phyloP scores from a whole-genome alignment of 2,329 filamentous ascomycete species.

The Aspergillus aculeatus region DNA sequence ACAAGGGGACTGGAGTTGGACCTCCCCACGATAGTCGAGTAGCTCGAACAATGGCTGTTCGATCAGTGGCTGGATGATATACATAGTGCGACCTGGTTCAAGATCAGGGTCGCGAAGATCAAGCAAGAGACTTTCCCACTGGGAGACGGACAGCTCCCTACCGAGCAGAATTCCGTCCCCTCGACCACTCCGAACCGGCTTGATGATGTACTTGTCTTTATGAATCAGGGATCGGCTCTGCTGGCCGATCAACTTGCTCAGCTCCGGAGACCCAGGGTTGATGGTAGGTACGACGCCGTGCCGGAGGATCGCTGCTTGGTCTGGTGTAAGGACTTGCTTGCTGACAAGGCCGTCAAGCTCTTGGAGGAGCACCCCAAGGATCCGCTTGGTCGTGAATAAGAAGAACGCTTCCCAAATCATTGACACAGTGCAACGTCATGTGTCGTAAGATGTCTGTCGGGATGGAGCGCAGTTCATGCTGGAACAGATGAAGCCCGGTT shows the following conservation, averaged over 20 bases:
- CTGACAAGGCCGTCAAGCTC: slow-evolving; percentile 21
- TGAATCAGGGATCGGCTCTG: not conserved
- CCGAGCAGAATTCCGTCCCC: slow-evolving; percentile 8
- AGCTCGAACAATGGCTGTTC: not conserved
- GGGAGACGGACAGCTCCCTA: not conserved
- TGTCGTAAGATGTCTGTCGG: slow-evolving; percentile 24
- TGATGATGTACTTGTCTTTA: slow-evolving; percentile 27
- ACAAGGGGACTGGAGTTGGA: not conserved
- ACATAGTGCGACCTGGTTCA: not conserved
- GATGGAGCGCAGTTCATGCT: slow-evolving; percentile 27
- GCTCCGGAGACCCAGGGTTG: slow-evolving; percentile 24
- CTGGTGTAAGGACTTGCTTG: slow-evolving; percentile 16
- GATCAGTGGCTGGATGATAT: slow-evolving; percentile 10
- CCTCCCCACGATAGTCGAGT: not conserved
- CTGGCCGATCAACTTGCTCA: slow-evolving; percentile 16
- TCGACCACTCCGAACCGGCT: slow-evolving; percentile 17
- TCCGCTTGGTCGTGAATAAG: slow-evolving; percentile 33
- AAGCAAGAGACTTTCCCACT: slow-evolving; percentile 6
- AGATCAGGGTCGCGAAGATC: not conserved
- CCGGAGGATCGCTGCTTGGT: slow-evolving; percentile 20
- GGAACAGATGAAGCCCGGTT: slow-evolving; percentile 27
- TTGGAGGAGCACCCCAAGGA: slow-evolving; percentile 33
- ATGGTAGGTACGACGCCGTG: slow-evolving; percentile 24
- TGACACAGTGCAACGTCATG: slow-evolving; percentile 26
- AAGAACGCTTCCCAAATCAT: slow-evolving; percentile 32